Evolutionary conservation across 1,284 basidiomycete species (phyloP).

Genomic region (Naganishia sp.): DNA sequence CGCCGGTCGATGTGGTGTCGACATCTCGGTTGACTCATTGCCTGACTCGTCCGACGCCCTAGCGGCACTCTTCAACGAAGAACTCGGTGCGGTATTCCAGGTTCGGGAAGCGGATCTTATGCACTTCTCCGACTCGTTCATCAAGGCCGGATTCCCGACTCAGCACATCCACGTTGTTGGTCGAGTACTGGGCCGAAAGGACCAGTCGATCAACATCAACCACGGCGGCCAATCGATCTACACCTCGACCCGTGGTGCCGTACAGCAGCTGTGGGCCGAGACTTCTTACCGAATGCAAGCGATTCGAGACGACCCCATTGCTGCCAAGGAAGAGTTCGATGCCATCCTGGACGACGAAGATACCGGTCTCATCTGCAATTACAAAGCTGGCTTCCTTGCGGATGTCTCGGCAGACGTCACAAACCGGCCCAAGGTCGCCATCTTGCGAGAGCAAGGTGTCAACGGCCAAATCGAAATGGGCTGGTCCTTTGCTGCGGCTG

Average conservation of each 20-base stretch:
- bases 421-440: constrained; percentile 81
- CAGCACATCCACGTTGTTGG: constrained; percentile 75
- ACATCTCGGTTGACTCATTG: constrained; percentile 57
- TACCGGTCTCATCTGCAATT: constrained; percentile 73
- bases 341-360: constrained; percentile 70
- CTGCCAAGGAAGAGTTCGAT: constrained; percentile 79
- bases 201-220: constrained; percentile 68
- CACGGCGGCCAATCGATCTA: constrained; percentile 63
- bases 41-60: constrained; percentile 60
- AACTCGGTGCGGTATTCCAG: constrained; percentile 91
- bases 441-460: constrained; percentile 96
- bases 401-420: constrained; percentile 39
- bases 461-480: constrained; percentile 99
- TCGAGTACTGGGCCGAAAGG: constrained; percentile 60
- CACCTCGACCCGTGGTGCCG: constrained; percentile 64
- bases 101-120: constrained; percentile 66
- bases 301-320: constrained; percentile 78
- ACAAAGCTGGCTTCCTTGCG: constrained; percentile 63
- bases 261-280: constrained; percentile 90
- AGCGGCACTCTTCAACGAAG: constrained; percentile 88
- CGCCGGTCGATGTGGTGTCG: constrained; percentile 78
- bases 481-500: constrained; percentile 90
- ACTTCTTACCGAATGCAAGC: constrained; percentile 91
- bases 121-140: constrained; percentile 65
- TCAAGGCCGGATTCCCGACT: constrained; percentile 69